Evolutionary conservation across 176 grass and related monocot genomes (phyloP).

Genomic region (Oryza australiensis): DNA sequence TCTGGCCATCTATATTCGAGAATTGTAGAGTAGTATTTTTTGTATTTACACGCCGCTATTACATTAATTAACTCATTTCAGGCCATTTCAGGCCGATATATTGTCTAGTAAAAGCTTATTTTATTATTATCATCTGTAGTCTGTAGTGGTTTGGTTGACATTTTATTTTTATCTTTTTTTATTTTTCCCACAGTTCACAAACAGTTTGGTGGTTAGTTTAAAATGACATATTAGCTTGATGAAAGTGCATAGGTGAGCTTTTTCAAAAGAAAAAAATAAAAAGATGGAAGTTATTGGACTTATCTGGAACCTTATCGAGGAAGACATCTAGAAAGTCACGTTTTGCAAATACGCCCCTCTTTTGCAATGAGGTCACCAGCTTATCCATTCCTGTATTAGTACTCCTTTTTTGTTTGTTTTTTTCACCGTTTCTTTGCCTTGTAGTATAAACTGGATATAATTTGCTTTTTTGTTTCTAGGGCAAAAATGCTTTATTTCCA

Average conservation of each 20-base stretch:
- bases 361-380: conserved; percentile 10
- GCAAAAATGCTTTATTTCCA: background rate
- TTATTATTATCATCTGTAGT: background rate
- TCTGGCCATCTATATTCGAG: too few species aligned
- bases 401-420: background rate
- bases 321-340: conserved; percentile 40
- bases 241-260: conserved; percentile 18
- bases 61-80: background rate
- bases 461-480: conserved; percentile 3
- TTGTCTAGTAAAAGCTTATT: background rate
- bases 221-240: conserved; percentile 16
- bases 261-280: conserved; percentile 26
- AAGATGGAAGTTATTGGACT: conserved; percentile 16
- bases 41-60: background rate
- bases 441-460: background rate
- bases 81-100: background rate
- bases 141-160: too few species aligned
- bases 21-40: background rate
- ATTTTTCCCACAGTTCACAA: background rate
- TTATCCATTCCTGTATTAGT: conserved; percentile 13
- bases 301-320: conserved; percentile 42
- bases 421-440: background rate
- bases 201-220: background rate
- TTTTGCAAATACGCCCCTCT: conserved; percentile 23
- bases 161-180: background rate